Base-by-base conservation (phyloP, 2,329 filamentous ascomycete genomes). In the Alternaria hordeiaustralica region DNA sequence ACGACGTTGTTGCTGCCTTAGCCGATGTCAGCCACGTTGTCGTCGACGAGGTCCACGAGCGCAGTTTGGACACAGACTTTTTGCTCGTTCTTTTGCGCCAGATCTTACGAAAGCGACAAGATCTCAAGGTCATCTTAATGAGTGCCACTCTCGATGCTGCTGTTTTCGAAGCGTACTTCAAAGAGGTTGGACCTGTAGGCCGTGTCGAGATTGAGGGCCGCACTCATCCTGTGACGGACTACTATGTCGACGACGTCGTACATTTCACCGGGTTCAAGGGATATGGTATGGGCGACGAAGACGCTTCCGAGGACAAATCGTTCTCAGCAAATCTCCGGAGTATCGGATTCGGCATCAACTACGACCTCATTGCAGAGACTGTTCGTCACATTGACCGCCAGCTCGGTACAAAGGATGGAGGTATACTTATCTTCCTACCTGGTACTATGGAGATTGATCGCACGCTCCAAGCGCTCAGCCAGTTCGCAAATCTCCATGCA, bases 31-130 rank as follows among this genome's bases (percentile, higher is more conserved):
- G 92, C 70, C 96, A 99, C 77, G 89, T 99, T 8, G 92, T 98
- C 18, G 94, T 98, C 47, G 95, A 99, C 77, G 95, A 99, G 80
- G 95, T 98, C 4, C 95, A 99, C 82, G 95, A 99, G 80, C 89
- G 95, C 58, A 97, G 93, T 80, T 84, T 99, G 10, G 96, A 98
- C 75, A 97, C 94, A 0, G 95, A 99, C 78, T 97, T 99, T 75
- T 84, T 98, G 10, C 86, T 99, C 56, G 94, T 94, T 46, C 86
- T 99, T 55, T 84, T 99, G 33, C 89, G 93, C 59, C 92, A 97
- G 76, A 92, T 97, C 7, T 81, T 97, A 68, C 87, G 86, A 61
- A 85, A 86, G 69, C 87, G 92, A 53, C 90, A 89, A 71, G 92
- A 96, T 66, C 86, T 98, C 41, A 97, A 95, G 79, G 87, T 98